Evolutionary conservation across 768 basidiomycete genomes (phyloP), one percentile per base, ranked within the genome.

Genomic region (Lentinula raphanica): DNA sequence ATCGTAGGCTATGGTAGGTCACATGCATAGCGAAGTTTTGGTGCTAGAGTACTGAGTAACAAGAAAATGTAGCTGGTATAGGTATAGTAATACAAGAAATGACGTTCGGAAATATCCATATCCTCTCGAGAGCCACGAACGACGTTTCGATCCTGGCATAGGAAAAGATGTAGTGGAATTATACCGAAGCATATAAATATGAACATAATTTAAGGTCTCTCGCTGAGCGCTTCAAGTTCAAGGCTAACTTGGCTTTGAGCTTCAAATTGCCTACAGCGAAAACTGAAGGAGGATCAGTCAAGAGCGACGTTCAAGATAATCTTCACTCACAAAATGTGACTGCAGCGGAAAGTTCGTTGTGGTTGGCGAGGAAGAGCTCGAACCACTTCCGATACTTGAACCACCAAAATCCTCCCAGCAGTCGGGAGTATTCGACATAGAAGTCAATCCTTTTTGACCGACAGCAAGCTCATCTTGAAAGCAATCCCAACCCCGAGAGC

Each of bases 371-470:
- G 44, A 57, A 38, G 56, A 56, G 25, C 35, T 38, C 5, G 53
- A 44, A 15, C 28, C 27, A 40, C 42, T 44, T n/a, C 51, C 23
- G 29, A 46, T 17, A 25, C 36, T 44, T n/a, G 36, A 9, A 19
- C n/a, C n/a, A 25, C 15, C 25, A 23, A 45, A 44, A 23, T 56
- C 54, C 5, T 56, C 54, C 54, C 40, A 56, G 28, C 54, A 25
- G 15, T 38, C 19, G 15, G 54, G 40, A n/a, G 40, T 53, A n/a
- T 28, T 36, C 6, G 50, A 32, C 8, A 53, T 11, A 7, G 50
- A 53, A 21, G 21, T 25, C n/a, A 39, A 53, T 53, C 36, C 51
- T 35, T 36, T 25, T 31, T 29, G 31, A 35, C 31, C 21, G 46
- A 21, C 31, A 36, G 36, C 13, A 39, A 39, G 51, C 0, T 15